Percentiles rank a stretch among this genome's conserved stretches.
phyloP scores from a whole-genome alignment of 2,329 filamentous ascomycete species.

The Chaetomium sp. region DNA sequence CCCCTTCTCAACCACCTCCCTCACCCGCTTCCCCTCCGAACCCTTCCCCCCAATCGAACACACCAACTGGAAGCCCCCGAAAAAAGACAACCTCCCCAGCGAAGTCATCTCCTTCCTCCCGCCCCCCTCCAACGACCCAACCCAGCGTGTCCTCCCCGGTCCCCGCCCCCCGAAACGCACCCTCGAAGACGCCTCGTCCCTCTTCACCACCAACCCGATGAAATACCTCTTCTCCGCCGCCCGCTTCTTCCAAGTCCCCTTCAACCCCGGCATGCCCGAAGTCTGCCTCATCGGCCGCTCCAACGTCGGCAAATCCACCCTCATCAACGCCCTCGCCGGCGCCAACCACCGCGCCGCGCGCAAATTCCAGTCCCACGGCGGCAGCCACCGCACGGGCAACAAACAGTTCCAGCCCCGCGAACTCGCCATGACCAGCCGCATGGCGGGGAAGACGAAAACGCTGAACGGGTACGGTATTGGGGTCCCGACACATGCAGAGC shows the following conservation, averaged over 20 bases:
- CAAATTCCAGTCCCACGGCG: slow-evolving; percentile 32
- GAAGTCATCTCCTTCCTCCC: slow-evolving; percentile 27
- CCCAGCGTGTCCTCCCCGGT: slow-evolving; percentile 17
- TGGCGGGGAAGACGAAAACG: slow-evolving; percentile 46
- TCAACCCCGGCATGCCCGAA: slow-evolving; percentile 49
- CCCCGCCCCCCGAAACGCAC: slow-evolving; percentile 11
- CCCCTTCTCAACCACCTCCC: background rate
- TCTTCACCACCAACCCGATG: slow-evolving; percentile 24
- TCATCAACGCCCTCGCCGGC: slow-evolving; percentile 74
- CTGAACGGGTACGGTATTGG: slow-evolving; percentile 54
- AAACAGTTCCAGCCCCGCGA: slow-evolving; percentile 37
- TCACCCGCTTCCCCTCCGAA: background rate
- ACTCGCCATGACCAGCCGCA: slow-evolving; percentile 44
- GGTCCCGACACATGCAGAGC: slow-evolving; percentile 27
- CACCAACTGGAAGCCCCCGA: background rate
- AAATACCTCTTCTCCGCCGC: slow-evolving; percentile 44
- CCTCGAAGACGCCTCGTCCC: slow-evolving; percentile 21
- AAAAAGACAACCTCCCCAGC: background rate
- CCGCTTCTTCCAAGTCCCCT: slow-evolving; percentile 43
- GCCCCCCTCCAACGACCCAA: slow-evolving; percentile 20
- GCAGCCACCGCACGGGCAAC: slow-evolving; percentile 31
- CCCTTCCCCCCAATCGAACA: background rate
- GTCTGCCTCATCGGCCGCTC: slow-evolving; percentile 79
- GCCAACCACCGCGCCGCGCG: slow-evolving; percentile 23
- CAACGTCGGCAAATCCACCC: slow-evolving; percentile 84